A percentile compares a stretch with the other conserved stretches of the same genome.
phyloP scores from a whole-genome alignment of 768 basidiomycete genomes.

The Leucocoprinus leucothites region DNA sequence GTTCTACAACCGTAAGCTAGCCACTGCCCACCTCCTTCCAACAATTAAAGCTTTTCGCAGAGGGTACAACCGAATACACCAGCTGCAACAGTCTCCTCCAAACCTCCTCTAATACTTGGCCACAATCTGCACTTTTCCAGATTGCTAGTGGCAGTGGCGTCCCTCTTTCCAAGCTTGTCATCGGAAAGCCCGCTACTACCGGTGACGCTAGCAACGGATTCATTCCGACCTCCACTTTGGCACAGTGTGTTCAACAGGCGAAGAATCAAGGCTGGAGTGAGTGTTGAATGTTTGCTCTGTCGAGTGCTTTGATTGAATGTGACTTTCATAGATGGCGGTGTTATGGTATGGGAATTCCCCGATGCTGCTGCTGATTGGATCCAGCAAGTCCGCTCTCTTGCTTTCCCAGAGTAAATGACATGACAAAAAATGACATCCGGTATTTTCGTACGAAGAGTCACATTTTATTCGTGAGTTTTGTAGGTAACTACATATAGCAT shows the following conservation, averaged over 20 bases:
- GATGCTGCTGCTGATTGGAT: slow-evolving; percentile 40
- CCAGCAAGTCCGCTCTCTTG: slow-evolving; percentile 28
- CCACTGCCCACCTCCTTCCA: neutral
- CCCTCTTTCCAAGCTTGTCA: slow-evolving; percentile 60
- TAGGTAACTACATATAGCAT: neutral
- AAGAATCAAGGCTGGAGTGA: slow-evolving; percentile 63
- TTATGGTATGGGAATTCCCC: slow-evolving; percentile 42
- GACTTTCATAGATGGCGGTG: slow-evolving; percentile 26
- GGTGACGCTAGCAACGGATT: slow-evolving; percentile 59
- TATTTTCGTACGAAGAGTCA: neutral
- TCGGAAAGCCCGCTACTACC: slow-evolving; percentile 65
- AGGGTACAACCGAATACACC: slow-evolving; percentile 62
- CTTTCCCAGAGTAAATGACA: slow-evolving; percentile 30
- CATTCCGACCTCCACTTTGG: slow-evolving; percentile 56
- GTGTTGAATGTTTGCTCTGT: slow-evolving; percentile 21
- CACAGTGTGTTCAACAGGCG: slow-evolving; percentile 58
- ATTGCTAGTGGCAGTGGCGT: slow-evolving; percentile 60
- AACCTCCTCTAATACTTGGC: slow-evolving; percentile 58
- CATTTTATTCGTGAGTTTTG: neutral
- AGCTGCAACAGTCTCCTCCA: slow-evolving; percentile 58
- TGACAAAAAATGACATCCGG: neutral
- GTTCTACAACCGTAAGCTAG: slow-evolving; percentile 44
- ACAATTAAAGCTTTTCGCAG: slow-evolving; percentile 28
- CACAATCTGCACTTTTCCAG: slow-evolving; percentile 57
- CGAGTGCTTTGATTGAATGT: slow-evolving; percentile 2